A percentile compares a stretch with the other conserved stretches of the same genome.
These are phyloP conservation scores for Xylariaceae sp. DNA, from an alignment of 2,329 filamentous ascomycete species.

Conservation along the genomic window DNA sequence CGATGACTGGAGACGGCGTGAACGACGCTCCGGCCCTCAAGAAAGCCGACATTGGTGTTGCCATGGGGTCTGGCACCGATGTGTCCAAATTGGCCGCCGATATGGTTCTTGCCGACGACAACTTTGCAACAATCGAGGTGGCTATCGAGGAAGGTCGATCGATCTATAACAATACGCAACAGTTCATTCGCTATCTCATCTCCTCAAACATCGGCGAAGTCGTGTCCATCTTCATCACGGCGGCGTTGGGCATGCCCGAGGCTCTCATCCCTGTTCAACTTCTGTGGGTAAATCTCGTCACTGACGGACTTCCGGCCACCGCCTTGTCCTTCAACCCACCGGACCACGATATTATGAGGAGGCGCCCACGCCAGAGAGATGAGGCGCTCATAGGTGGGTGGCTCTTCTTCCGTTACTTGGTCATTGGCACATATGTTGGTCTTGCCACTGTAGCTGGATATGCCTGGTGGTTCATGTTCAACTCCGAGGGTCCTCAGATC, in stretches of 20 bases:
- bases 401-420: constrained; percentile 96
- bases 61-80: constrained; percentile 97
- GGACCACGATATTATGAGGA: constrained; percentile 97
- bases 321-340: constrained; percentile 96
- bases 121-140: constrained; percentile 95
- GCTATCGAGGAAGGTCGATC: constrained; percentile 95
- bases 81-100: constrained; percentile 94
- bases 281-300: constrained; percentile 97
- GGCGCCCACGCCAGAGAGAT: constrained; percentile 83
- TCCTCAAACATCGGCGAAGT: constrained; percentile 99
- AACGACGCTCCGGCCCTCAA: constrained; percentile 97
- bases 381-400: constrained; percentile 90
- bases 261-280: constrained; percentile 95
- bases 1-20: constrained; percentile 98
- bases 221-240: constrained; percentile 96
- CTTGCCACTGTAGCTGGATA: constrained; percentile 93
- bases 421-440: constrained; percentile 93
- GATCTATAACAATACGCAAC: constrained; percentile 99
- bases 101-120: constrained; percentile 98
- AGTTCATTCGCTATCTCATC: constrained; percentile 98
- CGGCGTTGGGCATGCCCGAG: constrained; percentile 94
- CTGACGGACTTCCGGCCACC: constrained; percentile 92
- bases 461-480: constrained; percentile 99
- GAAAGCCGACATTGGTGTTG: constrained; percentile 97
- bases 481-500: constrained; percentile 84